Percentiles rank a stretch among this genome's conserved stretches.
These are phyloP conservation scores for Fraxinus floribunda DNA, from an alignment of 305 asterid genomes.

Conservation along the genomic window DNA sequence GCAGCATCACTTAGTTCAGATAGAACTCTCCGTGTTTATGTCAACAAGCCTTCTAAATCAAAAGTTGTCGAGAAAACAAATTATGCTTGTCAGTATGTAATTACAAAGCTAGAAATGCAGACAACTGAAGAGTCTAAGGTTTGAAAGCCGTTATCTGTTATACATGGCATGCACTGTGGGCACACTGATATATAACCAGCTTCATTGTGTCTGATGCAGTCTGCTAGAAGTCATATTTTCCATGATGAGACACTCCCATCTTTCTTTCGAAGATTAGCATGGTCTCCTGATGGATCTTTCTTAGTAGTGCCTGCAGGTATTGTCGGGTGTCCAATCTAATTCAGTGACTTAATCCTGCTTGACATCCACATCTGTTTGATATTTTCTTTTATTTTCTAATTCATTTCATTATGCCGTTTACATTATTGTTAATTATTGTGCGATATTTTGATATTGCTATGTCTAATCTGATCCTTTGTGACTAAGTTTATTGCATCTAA, in stretches of 20 bases:
- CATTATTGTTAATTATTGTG: neutral
- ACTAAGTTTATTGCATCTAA: neutral
- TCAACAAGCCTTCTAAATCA: slow-evolving; percentile 67
- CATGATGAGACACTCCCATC: slow-evolving; percentile 96
- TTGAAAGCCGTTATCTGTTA: slow-evolving; percentile 15
- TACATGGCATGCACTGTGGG: neutral
- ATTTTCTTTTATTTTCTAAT: neutral
- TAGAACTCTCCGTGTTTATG: slow-evolving; percentile 80
- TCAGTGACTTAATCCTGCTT: neutral
- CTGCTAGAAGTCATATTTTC: slow-evolving; percentile 75
- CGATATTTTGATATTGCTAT: neutral
- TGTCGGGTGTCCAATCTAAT: slow-evolving; percentile 13
- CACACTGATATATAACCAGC: slow-evolving; percentile 16
- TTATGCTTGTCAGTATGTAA: slow-evolving; percentile 75
- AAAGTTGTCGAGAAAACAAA: slow-evolving; percentile 77
- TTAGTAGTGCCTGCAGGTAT: slow-evolving; percentile 94
- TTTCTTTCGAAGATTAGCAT: slow-evolving; percentile 88
- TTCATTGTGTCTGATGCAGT: slow-evolving; percentile 45
- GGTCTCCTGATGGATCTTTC: slow-evolving; percentile 98
- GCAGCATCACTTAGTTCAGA: slow-evolving; percentile 92
- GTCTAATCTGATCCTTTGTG: neutral
- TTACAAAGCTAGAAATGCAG: slow-evolving; percentile 66
- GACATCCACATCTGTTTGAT: neutral
- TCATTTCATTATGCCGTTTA: neutral
- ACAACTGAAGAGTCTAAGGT: slow-evolving; percentile 70